phyloP scores from a whole-genome alignment of 208 protist genomes.

The Borovskyia barvae region DNA sequence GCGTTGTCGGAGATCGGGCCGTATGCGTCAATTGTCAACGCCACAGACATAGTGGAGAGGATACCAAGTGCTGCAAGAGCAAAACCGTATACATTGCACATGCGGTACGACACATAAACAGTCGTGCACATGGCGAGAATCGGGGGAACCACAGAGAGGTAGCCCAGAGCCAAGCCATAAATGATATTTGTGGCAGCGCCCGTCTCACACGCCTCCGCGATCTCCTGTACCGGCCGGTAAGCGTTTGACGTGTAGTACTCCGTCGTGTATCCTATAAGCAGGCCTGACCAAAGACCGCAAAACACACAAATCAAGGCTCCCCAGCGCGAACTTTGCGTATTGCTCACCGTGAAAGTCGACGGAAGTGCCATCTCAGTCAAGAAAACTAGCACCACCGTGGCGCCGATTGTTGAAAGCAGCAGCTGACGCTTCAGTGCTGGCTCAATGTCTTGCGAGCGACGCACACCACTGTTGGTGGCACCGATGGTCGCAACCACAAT shows the following conservation, averaged over 20 bases:
- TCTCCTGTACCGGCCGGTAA: conserved; percentile 81
- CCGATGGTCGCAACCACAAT: conserved; percentile 62
- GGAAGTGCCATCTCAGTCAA: conserved; percentile 67
- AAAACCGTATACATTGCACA: conserved; percentile 89
- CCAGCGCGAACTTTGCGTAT: conserved; percentile 44
- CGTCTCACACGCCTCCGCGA: conserved; percentile 80
- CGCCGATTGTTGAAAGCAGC: conserved; percentile 66
- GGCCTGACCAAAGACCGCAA: conserved; percentile 78
- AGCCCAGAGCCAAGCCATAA: conserved; percentile 92
- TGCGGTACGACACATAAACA: conserved; percentile 79
- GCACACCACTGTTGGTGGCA: conserved; percentile 55
- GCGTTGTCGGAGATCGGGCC: conserved; percentile 96
- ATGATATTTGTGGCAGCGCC: conserved; percentile 94
- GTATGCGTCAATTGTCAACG: conserved; percentile 94
- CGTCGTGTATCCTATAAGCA: conserved; percentile 91
- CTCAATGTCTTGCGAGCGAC: conserved; percentile 64
- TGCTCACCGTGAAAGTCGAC: conserved; percentile 41
- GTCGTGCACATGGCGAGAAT: conserved; percentile 87
- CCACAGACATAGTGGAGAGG: conserved; percentile 90
- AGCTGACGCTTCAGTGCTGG: conserved; percentile 81
- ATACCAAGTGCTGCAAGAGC: conserved; percentile 95
- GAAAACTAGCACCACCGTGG: conserved; percentile 59
- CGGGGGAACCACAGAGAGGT: conserved; percentile 91
- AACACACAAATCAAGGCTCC: conserved; percentile 71
- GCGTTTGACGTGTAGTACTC: conserved; percentile 92